Evolutionary conservation across 2,329 filamentous ascomycete genomes (phyloP), one percentile per base, ranked within the genome.

Genomic region (Geosmithia putterillii): DNA sequence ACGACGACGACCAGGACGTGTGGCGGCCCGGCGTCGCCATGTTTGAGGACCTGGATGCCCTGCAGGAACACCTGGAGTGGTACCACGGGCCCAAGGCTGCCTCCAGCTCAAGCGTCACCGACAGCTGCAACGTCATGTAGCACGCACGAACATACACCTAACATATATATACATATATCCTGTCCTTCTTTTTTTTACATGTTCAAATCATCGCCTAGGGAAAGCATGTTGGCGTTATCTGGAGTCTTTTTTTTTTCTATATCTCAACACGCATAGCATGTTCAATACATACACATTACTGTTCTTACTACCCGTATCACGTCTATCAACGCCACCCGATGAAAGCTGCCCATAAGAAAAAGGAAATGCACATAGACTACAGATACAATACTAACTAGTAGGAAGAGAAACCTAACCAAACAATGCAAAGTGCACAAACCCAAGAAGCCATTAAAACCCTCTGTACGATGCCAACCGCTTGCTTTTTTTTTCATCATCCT

Each of bases 41-140:
- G 43, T 74, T 76, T 51, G 65, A 66, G 38, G 64, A 67, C 48
- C 54, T 79, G 38, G 58, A 55, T 15, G 61, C 62, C 15, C 68
- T 78, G 34, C 68, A 69, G 54, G 67, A 69, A 46, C 75, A 79
- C 49, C 60, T 79, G 22, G 70, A 71, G 50, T 79, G 75, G 75
- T 62, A 67, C 47, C 75, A 79, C 48, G 65, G 64, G 7, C 58
- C 63, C 5, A 21, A 36, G n/a, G 10, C 35, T 18, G 18, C 35
- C 32, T n/a, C 18, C 14, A 15, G 18, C 12, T 40, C 63, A 32
- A 57, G 61, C 2, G 50, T 56, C 38, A 51, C 57, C 35, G 55
- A 58, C 20, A 69, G 54, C 28, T 78, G 74, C 49, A 49, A 45
- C 38, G 50, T 73, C 38, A 73, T 74, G 70, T 73, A 40, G 36